Evolutionary conservation across 2,329 filamentous ascomycete genomes (phyloP), one percentile per base, ranked within the genome.

Genomic region (Fusarium sp.): DNA sequence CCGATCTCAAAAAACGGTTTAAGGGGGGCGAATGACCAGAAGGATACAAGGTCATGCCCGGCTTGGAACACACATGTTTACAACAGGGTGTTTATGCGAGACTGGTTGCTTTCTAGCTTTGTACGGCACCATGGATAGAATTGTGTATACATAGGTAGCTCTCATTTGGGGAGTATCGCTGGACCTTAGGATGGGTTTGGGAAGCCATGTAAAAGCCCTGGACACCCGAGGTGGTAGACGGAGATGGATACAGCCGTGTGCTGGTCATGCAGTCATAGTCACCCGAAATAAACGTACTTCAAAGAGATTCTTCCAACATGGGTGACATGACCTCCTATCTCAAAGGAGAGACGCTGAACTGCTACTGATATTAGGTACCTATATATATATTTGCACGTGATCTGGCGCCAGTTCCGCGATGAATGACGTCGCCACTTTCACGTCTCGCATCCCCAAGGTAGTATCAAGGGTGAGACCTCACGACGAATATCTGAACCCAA

Each of bases 391-490:
- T 7, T 22, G 32, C 76, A 78, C 76, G 76, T 78, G 76, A 78
- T 69, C 44, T 69, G 74, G 75, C 70, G 75, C 73, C 68, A 71
- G 54, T 77, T 72, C 70, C 74, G 75, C 61, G 75, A 38, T 55
- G 41, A 28, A 68, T 68, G 61, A 68, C 58, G 62, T 68, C 53
- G 58, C 54, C 40, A 64, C 52, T 51, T 55, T 56, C 56, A 56
- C 42, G 32, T 34, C 29, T 49, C 13, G 19, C 41, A 15, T 15
- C 28, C 15, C 15, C 3, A 19, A 19, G 19, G 15, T 19, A 19
- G 22, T 29, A 25, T 38, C 31, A 22, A 28, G 13, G 38, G 51
- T 53, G 35, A 40, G 19, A 11, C 31, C 24, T 8, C 28, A 26
- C 11, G 11, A 40, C 19, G 28, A 35, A 45, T 6, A 53, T 24